Percentiles rank a stretch among this genome's conserved stretches.
phyloP scores from a whole-genome alignment of 176 grass and related monocot genomes.

The Hordeum marinum region DNA sequence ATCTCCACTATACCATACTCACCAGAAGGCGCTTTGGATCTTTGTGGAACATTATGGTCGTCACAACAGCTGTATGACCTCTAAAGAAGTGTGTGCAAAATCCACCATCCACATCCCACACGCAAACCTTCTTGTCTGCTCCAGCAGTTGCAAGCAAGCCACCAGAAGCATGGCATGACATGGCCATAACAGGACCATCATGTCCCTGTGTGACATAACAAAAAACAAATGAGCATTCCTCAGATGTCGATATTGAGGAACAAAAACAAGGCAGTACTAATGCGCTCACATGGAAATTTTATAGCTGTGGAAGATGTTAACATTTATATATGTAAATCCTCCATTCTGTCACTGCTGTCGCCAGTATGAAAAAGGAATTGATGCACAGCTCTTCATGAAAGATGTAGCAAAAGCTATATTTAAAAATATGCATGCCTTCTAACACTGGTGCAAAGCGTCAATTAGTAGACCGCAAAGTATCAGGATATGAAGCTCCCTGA shows the following conservation, averaged over 20 bases:
- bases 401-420: neutral
- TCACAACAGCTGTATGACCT: conserved; percentile 83
- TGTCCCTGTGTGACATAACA: conserved; percentile 59
- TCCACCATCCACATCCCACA: conserved; percentile 97
- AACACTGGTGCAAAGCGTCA: neutral
- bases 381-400: neutral
- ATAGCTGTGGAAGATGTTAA: neutral
- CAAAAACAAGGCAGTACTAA: neutral
- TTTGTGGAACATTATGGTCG: conserved; percentile 73
- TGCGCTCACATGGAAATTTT: neutral
- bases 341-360: neutral
- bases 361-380: neutral
- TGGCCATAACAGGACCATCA: conserved; percentile 90
- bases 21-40: conserved; percentile 81
- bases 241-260: neutral
- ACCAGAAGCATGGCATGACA: conserved; percentile 91
- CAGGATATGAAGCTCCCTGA: neutral
- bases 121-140: conserved; percentile 81
- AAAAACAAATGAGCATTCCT: conserved; percentile 12
- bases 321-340: neutral
- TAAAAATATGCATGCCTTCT: neutral
- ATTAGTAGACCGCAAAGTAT: neutral
- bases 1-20: conserved; percentile 26
- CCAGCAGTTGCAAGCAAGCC: conserved; percentile 93
- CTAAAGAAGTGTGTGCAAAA: conserved; percentile 97